Base-by-base conservation (phyloP, 2,329 filamentous ascomycete species). In the Polytolypa hystricis region DNA sequence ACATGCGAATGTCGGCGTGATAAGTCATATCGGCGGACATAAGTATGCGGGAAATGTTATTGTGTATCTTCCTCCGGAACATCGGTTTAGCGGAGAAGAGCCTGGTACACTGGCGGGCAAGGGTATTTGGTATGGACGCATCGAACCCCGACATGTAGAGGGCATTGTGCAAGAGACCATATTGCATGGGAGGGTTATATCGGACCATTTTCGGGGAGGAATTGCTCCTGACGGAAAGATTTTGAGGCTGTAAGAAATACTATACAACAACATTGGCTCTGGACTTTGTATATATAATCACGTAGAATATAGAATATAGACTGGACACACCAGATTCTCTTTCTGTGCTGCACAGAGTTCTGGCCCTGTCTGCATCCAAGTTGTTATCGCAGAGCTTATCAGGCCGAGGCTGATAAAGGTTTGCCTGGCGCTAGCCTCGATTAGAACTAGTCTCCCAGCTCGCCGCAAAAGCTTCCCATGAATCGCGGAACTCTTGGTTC, bases 41-140 rank as follows among this genome's bases (percentile, higher is more conserved):
- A 94, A 94, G 66, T 96, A 91, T 64, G 81, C 81, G 25, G 89
- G 89, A 27, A 96, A 96, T 53, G 77, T 95, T 47, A 83, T 96
- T 65, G 67, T 96, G 1, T 96, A 96, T 58, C 73, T 64, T 8
- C 59, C 60, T 2, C 54, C 55, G 31, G 47, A 12, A 14, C 18
- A 11, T 37, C 14, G 17, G 18, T 15, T 17, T 34, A 12, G 17
- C 10, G 12, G 12, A 4, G 19, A 17, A 2, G 17, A 40, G 9
- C 43, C 42, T n/a, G 43, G 42, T 15, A 54, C 58, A 31, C 49
- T 64, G 46, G 58, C 60, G 7, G 60, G 60, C 4, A 62, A 55
- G 42, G 60, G 60, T 1, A 89, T 95, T 48, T 95, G 87, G 87
- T 73, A 95, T 42, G 87, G 84, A 12, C 70, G 87, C 30, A 75